Conservation (phyloP, 768 basidiomycete species). For the Lactarius tabidus region DNA sequence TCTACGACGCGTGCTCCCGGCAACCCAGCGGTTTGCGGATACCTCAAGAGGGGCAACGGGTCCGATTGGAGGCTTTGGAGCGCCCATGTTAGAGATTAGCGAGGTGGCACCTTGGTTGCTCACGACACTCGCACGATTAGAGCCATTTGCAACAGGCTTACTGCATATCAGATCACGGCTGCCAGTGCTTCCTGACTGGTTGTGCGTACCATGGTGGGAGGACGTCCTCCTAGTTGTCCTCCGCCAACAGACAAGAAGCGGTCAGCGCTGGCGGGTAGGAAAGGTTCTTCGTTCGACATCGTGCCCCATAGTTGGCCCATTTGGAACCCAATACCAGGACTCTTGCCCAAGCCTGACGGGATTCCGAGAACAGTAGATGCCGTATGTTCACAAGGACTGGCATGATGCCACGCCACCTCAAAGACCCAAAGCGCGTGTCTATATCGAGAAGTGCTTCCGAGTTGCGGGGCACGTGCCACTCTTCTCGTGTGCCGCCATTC, state of each 20-base stretch:
- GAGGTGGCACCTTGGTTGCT: conserved; percentile 30
- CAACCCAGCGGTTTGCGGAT: conserved; percentile 83
- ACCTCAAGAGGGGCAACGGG: conserved; percentile 72
- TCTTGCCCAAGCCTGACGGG: conserved; percentile 36
- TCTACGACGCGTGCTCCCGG: conserved; percentile 42
- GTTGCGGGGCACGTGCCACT: no score
- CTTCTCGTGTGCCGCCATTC: no score
- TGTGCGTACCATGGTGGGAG: conserved; percentile 60
- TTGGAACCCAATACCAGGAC: conserved; percentile 33
- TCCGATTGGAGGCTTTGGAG: conserved; percentile 51
- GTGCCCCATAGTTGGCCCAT: conserved; percentile 70
- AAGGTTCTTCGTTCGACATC: conserved; percentile 69
- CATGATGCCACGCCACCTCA: conserved; percentile 51
- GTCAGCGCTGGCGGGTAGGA: conserved; percentile 35
- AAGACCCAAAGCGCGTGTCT: no score
- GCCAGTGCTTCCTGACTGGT: conserved; percentile 47
- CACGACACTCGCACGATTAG: no score
- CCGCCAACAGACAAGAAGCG: conserved; percentile 59
- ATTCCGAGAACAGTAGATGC: conserved; percentile 46
- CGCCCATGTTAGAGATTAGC: conserved; percentile 32
- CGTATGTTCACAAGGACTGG: conserved; percentile 39
- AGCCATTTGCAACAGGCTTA: conserved; percentile 75
- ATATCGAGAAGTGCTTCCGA: no score
- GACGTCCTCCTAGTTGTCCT: conserved; percentile 52
- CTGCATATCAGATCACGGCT: conserved; percentile 65